phyloP scores from a whole-genome alignment of 208 protist genomes.

The Phytomonas sp. region DNA sequence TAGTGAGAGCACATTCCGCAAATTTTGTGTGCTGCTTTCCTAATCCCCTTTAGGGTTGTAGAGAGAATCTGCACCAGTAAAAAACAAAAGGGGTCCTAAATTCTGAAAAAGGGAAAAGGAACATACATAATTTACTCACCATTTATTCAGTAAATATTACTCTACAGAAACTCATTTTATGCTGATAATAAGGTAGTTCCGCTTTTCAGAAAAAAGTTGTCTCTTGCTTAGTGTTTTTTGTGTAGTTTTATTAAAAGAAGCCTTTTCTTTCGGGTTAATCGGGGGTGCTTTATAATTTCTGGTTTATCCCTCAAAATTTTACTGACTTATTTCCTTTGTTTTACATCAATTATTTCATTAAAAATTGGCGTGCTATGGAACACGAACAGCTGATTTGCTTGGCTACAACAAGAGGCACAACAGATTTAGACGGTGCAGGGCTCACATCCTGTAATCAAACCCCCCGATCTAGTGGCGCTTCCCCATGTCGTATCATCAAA shows the following conservation, averaged over 20 bases:
- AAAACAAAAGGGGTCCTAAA: conserved; percentile 7
- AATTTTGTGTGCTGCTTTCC: conserved; percentile 21
- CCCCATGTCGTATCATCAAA: conserved; percentile 33
- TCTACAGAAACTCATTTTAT: conserved; percentile 11
- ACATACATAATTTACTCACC: conserved; percentile 1
- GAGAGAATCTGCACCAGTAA: not conserved
- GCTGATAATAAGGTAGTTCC: conserved; percentile 2
- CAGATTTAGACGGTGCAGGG: conserved; percentile 6
- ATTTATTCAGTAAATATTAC: not conserved
- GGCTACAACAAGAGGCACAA: conserved; percentile 6
- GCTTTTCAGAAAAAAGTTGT: conserved; percentile 2
- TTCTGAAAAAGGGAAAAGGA: conserved; percentile 16
- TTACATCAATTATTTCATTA: conserved; percentile 11
- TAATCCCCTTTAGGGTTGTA: not conserved
- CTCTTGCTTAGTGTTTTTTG: conserved; percentile 6
- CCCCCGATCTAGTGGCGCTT: conserved; percentile 33
- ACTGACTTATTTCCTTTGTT: not conserved
- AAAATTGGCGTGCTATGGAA: conserved; percentile 9
- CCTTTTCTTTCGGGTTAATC: not conserved
- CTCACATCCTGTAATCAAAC: not conserved
- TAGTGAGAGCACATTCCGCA: conserved; percentile 7
- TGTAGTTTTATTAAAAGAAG: not conserved
- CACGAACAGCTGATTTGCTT: conserved; percentile 5
- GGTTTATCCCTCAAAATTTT: not conserved
- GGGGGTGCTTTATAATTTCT: not conserved